Evolutionary conservation across 306 rosid genomes (phyloP), one percentile per base, ranked within the genome.

Genomic region (Delonix regia): DNA sequence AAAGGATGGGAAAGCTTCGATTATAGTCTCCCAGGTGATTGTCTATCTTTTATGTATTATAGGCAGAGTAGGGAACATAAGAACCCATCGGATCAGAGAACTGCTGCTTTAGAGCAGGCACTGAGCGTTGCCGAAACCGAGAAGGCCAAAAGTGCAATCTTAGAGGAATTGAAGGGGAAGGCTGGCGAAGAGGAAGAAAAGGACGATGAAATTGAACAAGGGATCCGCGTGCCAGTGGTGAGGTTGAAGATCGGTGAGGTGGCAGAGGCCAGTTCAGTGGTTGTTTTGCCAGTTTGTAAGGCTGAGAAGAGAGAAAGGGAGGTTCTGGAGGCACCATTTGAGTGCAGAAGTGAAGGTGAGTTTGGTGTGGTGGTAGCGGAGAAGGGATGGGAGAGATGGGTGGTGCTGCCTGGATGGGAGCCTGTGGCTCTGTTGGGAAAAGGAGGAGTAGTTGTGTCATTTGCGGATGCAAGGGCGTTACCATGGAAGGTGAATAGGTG

Each of bases 361-460:
- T 93, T 95, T 24, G 94, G 97, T 2, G 90, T 92, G 48, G 94
- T 93, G 81, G 87, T 69, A 78, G 89, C 93, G 3, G 98, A 95
- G 55, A 88, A 95, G n/a, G 97, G 83, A 71, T 95, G 99, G 99
- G 73, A 77, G 30, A 83, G 91, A 74, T 92, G 99, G 99, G 94
- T 91, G 63, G 98, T 80, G 60, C 72, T 95, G 82, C 99, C 98
- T 0, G 74, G 75, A 34, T 95, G 99, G 98, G 90, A 82, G 34
- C 88, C 98, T 0, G 48, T 92, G 63, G 82, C 55, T 44, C 65
- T 36, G 7, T n/a, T 92, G 25, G 88, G 76, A 2, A 81, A 78
- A 38, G 99, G 98, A 0, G 93, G 89, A 13, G 89, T 87, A 0
- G 98, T 79, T 13, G 89, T 95, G n/a, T 84, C 92, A 3, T 95